Base-by-base conservation (phyloP, 2,329 filamentous ascomycete species). In the Phialemoniopsis sp. region DNA sequence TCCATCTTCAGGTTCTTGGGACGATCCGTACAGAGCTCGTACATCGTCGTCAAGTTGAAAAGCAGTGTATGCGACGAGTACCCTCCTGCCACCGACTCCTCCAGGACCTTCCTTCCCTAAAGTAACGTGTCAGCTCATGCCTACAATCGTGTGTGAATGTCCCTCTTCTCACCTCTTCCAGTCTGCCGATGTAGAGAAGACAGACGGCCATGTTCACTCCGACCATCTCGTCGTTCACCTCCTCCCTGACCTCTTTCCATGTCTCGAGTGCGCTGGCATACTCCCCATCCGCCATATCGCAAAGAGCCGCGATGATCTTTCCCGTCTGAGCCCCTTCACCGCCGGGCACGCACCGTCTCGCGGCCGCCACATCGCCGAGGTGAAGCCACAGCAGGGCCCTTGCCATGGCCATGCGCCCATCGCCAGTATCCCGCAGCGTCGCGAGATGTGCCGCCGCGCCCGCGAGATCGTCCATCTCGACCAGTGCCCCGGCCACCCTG, bases 31-130 rank as follows among this genome's bases (percentile, higher is more conserved):
- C 87, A 93, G 8, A 97, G 73, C 62, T 97, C 93, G 57, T 95
- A 97, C 52, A 95, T 79, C 0, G 91, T 97, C 10, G 83, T 81
- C 12, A 98, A 63, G 57, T 97, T 97, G 64, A 96, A 95, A 0
- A 94, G 77, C 3, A 95, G 65, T 1, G 87, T 87, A 46, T 87
- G 82, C 42, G 91, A 96, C 0, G 80, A 77, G 31, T 78, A 68
- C 2, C 81, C 78, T 1, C 68, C 58, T 4, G 78, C 70, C 0
- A 89, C 69, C 10, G 94, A 64, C 0, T 66, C 62, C 52, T 91
- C 84, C 4, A 96, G 67, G 1, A 87, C 62, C 12, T 69, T 61
- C 13, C 79, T 78, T 1, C 87, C 85, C 73, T 87, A 43, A 3
- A 30, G 35, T 13, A n/a, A 29, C 32, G 32, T 16, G 43, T 65